Evolutionary conservation across 257 asterid genomes (phyloP).

Genomic region (Solanum paucissectum): DNA sequence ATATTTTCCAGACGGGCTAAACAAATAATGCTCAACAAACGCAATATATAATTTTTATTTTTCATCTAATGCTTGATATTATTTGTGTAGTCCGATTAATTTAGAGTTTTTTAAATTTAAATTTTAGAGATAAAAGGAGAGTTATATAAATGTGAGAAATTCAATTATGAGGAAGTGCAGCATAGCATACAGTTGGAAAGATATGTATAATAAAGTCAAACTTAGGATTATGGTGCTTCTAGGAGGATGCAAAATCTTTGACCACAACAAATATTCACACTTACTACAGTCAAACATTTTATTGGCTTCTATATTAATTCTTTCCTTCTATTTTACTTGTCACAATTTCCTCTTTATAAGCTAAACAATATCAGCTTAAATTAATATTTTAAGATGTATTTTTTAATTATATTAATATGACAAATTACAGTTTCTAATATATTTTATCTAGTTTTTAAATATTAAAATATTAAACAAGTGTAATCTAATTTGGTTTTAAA

Average conservation of each 20-base stretch:
- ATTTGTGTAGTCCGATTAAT: background rate
- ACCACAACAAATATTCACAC: background rate
- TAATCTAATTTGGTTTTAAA: too few relatives aligned
- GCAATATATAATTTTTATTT: background rate
- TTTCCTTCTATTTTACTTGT: too few relatives aligned
- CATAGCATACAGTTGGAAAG: background rate
- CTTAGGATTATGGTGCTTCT: background rate
- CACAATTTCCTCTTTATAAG: rapidly evolving
- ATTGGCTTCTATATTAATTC: too few relatives aligned
- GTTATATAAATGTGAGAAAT: background rate
- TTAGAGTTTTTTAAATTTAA: background rate
- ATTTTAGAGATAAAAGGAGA: background rate
- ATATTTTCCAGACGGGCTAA: background rate
- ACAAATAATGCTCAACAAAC: background rate
- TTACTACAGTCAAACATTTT: background rate
- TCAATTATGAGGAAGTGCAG: background rate
- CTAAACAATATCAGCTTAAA: too few relatives aligned
- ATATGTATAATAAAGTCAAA: background rate
- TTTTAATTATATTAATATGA: too few relatives aligned
- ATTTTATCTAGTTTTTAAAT: too few relatives aligned
- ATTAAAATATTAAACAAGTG: too few relatives aligned
- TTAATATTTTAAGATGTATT: too few relatives aligned
- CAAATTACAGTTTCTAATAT: too few relatives aligned
- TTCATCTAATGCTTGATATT: background rate
- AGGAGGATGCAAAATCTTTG: background rate